A percentile compares a stretch with the other conserved stretches of the same genome.
phyloP scores from a whole-genome alignment of 148 eudicot genomes.

The Amaranthus hypochondriacus region DNA sequence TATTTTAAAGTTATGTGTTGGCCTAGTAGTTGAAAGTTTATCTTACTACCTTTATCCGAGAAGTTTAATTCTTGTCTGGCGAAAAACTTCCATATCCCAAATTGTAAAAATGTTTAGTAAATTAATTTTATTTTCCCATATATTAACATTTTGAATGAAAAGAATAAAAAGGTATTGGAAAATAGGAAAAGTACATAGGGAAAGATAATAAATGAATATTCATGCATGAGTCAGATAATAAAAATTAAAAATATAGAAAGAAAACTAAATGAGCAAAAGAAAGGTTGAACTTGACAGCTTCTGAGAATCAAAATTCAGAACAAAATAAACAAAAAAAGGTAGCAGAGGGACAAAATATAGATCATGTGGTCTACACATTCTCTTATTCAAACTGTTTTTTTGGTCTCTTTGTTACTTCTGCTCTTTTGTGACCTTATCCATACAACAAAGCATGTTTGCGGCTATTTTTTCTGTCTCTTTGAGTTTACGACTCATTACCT shows the following conservation, averaged over 20 bases:
- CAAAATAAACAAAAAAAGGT: background rate
- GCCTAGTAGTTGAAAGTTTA: too few species aligned
- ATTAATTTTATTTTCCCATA: too few species aligned
- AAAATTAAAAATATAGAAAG: background rate
- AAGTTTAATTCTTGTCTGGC: too few species aligned
- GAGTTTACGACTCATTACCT: too few species aligned
- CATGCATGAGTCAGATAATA: background rate
- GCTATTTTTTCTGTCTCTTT: background rate
- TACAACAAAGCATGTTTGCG: conserved; percentile 6
- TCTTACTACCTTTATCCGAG: too few species aligned
- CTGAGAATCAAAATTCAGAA: background rate
- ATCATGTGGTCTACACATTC: background rate
- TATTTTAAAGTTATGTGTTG: too few species aligned
- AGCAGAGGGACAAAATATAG: background rate
- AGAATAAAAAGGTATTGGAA: too few species aligned
- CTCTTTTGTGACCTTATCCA: conserved; percentile 8
- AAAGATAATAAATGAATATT: background rate
- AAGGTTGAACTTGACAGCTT: background rate
- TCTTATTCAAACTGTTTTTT: background rate
- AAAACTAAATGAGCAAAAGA: background rate
- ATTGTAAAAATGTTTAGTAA: too few species aligned
- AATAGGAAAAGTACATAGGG: too few species aligned
- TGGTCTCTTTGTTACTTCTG: background rate
- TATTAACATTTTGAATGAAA: too few species aligned
- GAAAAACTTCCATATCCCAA: too few species aligned